Percentiles rank a stretch among this genome's conserved stretches.
phyloP scores from a whole-genome alignment of 768 basidiomycete genomes.

The Termitomyces bulborhizus region DNA sequence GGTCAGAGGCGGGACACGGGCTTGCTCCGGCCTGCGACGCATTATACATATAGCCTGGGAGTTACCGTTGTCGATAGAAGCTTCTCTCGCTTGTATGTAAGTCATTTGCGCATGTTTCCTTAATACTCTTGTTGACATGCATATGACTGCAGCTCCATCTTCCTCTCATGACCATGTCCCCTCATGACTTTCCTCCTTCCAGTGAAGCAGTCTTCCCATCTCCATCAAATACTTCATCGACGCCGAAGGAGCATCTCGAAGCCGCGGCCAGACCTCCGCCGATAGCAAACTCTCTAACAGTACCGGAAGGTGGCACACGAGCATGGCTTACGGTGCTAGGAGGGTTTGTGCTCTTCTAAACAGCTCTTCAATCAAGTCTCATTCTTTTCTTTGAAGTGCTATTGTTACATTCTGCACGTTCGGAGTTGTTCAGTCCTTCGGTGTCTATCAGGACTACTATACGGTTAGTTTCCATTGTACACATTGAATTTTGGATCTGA shows the following conservation, averaged over 20 bases:
- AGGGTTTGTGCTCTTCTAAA: slow-evolving; percentile 28
- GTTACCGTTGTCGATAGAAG: slow-evolving; percentile 7
- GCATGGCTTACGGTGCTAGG: slow-evolving; percentile 43
- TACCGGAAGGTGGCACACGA: slow-evolving; percentile 39
- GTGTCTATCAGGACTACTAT: slow-evolving; percentile 50
- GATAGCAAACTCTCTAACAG: slow-evolving; percentile 12
- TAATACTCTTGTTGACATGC: slow-evolving; percentile 16
- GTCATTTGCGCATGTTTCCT: slow-evolving; percentile 12
- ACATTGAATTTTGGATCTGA: neutral
- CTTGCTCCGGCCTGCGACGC: neutral
- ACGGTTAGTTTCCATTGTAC: slow-evolving; percentile 22
- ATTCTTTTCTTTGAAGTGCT: slow-evolving; percentile 18
- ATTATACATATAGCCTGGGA: neutral
- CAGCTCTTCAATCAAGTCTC: neutral
- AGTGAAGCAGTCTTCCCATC: slow-evolving; percentile 8
- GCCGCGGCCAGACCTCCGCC: neutral
- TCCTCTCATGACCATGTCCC: slow-evolving; percentile 13
- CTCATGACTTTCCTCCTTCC: slow-evolving; percentile 1
- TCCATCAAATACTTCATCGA: slow-evolving; percentile 2
- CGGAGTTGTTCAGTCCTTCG: slow-evolving; percentile 42
- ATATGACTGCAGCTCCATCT: slow-evolving; percentile 9
- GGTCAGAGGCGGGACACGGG: neutral
- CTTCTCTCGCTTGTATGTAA: slow-evolving; percentile 8
- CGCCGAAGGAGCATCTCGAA: slow-evolving; percentile 11
- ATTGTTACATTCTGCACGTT: slow-evolving; percentile 44